Conservation (phyloP, 23 red algal genomes). For the Cyanidiococcus yangmingshanensis region DNA sequence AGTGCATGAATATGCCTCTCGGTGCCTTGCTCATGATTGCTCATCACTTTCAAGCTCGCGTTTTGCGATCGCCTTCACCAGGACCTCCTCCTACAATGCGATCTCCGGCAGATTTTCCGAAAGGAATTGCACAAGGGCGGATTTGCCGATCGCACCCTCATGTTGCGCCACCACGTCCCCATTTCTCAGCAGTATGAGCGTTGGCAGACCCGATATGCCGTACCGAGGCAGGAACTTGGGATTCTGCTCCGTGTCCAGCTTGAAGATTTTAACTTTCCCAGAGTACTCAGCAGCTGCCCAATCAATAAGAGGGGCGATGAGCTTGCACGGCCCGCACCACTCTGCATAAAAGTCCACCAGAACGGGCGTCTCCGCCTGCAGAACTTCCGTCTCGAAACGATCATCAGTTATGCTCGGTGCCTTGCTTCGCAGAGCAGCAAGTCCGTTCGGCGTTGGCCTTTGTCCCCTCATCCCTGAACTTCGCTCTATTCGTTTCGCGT, state of each 20-base stretch:
- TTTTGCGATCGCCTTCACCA: too few relatives aligned
- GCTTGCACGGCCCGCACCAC: constrained; percentile 96
- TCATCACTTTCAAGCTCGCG: too few relatives aligned
- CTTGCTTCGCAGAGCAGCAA: background rate
- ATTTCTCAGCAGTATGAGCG: constrained; percentile 61
- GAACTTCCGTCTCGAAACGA: constrained; percentile 25
- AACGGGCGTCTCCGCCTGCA: constrained; percentile 43
- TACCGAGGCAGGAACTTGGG: constrained; percentile 53
- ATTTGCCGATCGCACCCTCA: constrained; percentile 93
- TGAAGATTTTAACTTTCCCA: constrained; percentile 68
- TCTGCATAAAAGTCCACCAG: constrained; percentile 88
- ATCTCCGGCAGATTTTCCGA: constrained; percentile 29
- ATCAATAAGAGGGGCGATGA: constrained; percentile 88
- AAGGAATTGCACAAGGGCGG: constrained; percentile 31
- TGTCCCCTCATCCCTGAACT: too few relatives aligned
- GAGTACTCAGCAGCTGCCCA: constrained; percentile 64
- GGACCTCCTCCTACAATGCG: background rate
- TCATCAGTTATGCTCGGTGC: constrained; percentile 7
- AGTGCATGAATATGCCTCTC: too few relatives aligned
- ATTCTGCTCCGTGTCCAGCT: constrained; percentile 90
- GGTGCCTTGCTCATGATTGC: too few relatives aligned
- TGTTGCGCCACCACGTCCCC: constrained; percentile 41
- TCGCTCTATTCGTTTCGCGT: too few relatives aligned
- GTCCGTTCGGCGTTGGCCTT: too few relatives aligned
- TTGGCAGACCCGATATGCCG: constrained; percentile 76